These are phyloP conservation scores for Cardamine resedifolia DNA, from an alignment of 345 rosid genomes.

Conservation along the genomic window DNA sequence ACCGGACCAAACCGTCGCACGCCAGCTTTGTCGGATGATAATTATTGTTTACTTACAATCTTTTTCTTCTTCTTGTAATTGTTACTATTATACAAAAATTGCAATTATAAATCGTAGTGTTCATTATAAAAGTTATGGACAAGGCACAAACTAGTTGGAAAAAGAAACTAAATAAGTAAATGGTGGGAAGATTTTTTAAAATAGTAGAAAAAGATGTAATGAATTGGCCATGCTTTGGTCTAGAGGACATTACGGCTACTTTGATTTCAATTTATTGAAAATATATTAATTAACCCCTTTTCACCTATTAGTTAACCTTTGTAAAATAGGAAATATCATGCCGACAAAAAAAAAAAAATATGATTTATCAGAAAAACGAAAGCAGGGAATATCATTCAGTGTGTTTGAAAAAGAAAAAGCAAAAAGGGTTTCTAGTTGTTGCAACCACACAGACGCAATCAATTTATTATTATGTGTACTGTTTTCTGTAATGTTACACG, in stretches of 20 bases:
- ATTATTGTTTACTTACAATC: neutral
- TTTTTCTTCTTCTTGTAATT: neutral
- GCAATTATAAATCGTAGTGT: neutral
- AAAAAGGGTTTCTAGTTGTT: constrained; percentile 30
- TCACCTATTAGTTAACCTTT: neutral
- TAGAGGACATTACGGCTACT: neutral
- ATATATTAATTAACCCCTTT: too few relatives aligned
- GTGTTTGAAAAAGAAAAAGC: constrained; percentile 24
- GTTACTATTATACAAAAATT: neutral
- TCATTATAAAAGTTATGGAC: neutral
- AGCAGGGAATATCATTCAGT: constrained; percentile 8
- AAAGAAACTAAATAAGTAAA: neutral
- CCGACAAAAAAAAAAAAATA: too few relatives aligned
- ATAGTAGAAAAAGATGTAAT: neutral
- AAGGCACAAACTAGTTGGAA: neutral
- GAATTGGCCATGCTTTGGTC: neutral
- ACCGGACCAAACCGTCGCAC: constrained; percentile 34
- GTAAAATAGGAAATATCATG: neutral
- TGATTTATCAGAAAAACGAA: neutral
- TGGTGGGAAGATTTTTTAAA: neutral
- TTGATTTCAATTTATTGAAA: too few relatives aligned
- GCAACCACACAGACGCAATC: constrained; percentile 33
- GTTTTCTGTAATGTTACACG: constrained; percentile 23
- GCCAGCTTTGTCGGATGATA: constrained; percentile 29
- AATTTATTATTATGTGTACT: constrained; percentile 29